phyloP scores from a whole-genome alignment of 2,329 filamentous ascomycete genomes.

The Dichotomopilus funicola region DNA sequence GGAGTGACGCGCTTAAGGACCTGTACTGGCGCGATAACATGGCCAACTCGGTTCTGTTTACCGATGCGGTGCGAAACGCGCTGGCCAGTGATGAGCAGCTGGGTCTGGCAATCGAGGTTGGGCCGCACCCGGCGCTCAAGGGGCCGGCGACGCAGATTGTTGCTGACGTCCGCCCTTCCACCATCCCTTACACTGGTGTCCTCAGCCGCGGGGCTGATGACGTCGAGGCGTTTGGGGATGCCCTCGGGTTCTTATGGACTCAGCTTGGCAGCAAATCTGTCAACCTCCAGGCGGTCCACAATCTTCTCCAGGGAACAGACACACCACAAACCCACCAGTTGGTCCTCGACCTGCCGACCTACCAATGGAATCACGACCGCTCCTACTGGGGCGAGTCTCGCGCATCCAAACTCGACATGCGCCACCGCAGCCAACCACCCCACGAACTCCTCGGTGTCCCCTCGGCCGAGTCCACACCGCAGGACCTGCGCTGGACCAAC shows the following conservation, averaged over 20 bases:
- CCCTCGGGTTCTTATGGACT: background rate
- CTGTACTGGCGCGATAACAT: slow-evolving; percentile 23
- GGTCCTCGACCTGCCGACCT: background rate
- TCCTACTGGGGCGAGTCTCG: background rate
- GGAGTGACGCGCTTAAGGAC: background rate
- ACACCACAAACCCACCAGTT: too few relatives aligned
- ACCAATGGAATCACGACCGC: background rate
- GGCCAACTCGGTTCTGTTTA: slow-evolving; percentile 23
- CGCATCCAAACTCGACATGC: background rate
- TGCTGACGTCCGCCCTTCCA: too few relatives aligned
- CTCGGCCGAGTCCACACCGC: background rate
- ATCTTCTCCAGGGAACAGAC: background rate
- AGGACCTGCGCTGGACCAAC: background rate
- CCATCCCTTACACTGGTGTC: slow-evolving; percentile 3
- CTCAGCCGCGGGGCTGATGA: slow-evolving; percentile 1
- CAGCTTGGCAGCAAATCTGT: background rate
- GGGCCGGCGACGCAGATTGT: slow-evolving; percentile 26
- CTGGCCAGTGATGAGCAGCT: background rate
- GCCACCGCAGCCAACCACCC: background rate
- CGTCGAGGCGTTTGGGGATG: background rate
- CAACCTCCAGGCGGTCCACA: background rate
- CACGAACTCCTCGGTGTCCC: background rate
- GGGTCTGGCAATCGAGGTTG: slow-evolving; percentile 28
- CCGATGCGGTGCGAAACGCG: slow-evolving; percentile 6
- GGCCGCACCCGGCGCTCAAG: slow-evolving; percentile 36